These are phyloP conservation scores for Nitzschia putrida DNA, from an alignment of 108 stramenopile genomes.

Conservation along the genomic window DNA sequence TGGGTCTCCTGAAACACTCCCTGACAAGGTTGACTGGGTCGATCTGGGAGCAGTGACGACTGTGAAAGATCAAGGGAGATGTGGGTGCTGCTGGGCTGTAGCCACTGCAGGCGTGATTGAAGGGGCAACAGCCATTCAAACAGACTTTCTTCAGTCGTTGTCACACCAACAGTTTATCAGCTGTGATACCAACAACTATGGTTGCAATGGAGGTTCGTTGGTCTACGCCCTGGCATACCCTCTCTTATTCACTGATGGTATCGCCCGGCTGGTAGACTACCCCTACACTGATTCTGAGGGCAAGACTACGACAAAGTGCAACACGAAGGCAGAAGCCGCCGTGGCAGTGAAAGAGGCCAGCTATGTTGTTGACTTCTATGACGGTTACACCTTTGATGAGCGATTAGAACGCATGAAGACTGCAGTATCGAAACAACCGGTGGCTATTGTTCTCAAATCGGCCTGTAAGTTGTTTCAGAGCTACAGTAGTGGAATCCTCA, in stretches of 20 bases:
- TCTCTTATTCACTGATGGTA: slow-evolving; percentile 37
- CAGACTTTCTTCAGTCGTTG: slow-evolving; percentile 40
- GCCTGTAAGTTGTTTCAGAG: slow-evolving; percentile 59
- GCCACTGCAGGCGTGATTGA: slow-evolving; percentile 86
- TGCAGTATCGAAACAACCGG: slow-evolving; percentile 48
- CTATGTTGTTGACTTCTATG: slow-evolving; percentile 34
- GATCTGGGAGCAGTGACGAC: slow-evolving; percentile 66
- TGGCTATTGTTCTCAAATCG: slow-evolving; percentile 54
- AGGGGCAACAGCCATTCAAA: slow-evolving; percentile 52
- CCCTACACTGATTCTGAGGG: slow-evolving; percentile 50
- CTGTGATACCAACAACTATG: slow-evolving; percentile 69
- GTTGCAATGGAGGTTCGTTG: slow-evolving; percentile 84
- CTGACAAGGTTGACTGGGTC: slow-evolving; percentile 73
- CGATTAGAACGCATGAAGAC: slow-evolving; percentile 46
- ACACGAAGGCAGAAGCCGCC: slow-evolving; percentile 19
- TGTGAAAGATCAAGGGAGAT: slow-evolving; percentile 86
- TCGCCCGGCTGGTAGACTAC: slow-evolving; percentile 41
- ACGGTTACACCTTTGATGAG: slow-evolving; percentile 41
- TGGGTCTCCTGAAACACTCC: slow-evolving; percentile 9
- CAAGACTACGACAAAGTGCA: slow-evolving; percentile 31
- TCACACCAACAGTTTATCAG: slow-evolving; percentile 80
- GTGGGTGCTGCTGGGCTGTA: slow-evolving; percentile 95
- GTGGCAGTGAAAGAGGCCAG: slow-evolving; percentile 24
- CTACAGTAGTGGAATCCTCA: slow-evolving; percentile 80
- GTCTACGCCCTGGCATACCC: slow-evolving; percentile 62